Conservation (phyloP, 164 flowering plant species). For the Nymphaea thermarum region DNA sequence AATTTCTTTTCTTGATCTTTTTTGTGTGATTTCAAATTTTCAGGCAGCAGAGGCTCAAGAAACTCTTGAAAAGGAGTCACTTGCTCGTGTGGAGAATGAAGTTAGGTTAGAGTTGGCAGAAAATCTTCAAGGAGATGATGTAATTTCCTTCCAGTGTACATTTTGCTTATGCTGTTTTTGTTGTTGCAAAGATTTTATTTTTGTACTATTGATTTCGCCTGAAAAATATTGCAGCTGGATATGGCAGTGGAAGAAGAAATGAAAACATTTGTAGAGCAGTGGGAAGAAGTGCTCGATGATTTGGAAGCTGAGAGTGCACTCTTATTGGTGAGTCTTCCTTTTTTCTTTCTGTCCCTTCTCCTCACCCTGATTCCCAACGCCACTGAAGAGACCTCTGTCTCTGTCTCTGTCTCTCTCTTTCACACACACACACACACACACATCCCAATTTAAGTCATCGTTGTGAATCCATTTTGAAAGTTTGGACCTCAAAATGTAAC, state of each 20-base stretch:
- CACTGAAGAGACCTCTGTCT: too few relatives aligned
- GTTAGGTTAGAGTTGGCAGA: constrained; percentile 76
- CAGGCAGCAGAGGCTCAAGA: constrained; percentile 99
- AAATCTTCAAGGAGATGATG: constrained; percentile 62
- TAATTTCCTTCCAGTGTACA: constrained; percentile 16
- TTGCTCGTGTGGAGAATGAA: constrained; percentile 68
- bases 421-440: too few relatives aligned
- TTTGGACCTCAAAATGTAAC: too few relatives aligned
- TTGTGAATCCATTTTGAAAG: too few relatives aligned
- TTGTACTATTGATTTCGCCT: background rate
- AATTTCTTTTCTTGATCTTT: background rate
- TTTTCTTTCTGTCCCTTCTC: background rate
- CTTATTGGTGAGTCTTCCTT: constrained; percentile 48
- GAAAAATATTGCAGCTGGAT: constrained; percentile 44
- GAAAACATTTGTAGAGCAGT: constrained; percentile 51
- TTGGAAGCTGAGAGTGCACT: constrained; percentile 87
- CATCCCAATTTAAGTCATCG: too few relatives aligned
- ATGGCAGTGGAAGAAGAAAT: constrained; percentile 73
- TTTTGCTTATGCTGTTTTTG: background rate
- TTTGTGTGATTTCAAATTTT: constrained; percentile 26
- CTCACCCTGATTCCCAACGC: too few relatives aligned
- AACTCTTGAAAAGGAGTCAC: constrained; percentile 84
- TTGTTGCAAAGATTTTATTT: background rate
- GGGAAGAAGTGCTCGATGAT: constrained; percentile 79
- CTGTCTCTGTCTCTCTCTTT: too few relatives aligned